Evolutionary conservation across 306 rosid species (phyloP).

Genomic region (Prunus kanzakura): DNA sequence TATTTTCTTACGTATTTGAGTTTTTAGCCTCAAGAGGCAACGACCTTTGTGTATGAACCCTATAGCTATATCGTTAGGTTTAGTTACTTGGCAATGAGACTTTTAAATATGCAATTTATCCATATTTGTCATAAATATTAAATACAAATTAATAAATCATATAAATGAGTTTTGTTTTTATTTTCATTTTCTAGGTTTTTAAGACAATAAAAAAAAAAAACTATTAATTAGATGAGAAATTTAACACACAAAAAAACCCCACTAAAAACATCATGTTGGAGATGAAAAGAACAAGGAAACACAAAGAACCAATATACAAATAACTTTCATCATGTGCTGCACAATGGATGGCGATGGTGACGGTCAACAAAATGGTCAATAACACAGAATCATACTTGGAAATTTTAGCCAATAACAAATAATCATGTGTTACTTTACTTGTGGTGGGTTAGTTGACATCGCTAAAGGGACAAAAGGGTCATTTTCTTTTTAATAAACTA

Average conservation of each 20-base stretch:
- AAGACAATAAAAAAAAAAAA: neutral
- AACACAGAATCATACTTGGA: slow-evolving; percentile 14
- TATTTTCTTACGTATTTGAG: neutral
- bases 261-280: neutral
- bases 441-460: slow-evolving; percentile 10
- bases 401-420: neutral
- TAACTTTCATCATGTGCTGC: neutral
- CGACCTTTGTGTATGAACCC: neutral
- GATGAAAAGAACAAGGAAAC: neutral
- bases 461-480: neutral
- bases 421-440: neutral
- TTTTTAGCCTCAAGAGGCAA: neutral
- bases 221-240: neutral
- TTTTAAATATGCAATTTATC: too few species aligned
- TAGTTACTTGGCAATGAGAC: neutral
- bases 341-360: slow-evolving; percentile 14
- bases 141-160: too few species aligned
- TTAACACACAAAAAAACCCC: neutral
- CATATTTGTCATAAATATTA: too few species aligned
- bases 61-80: neutral
- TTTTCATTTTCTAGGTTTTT: neutral
- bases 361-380: slow-evolving; percentile 25
- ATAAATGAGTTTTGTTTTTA: too few species aligned
- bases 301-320: neutral
- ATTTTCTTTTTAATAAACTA: neutral